phyloP scores from a whole-genome alignment of 169 alveolate species.

The Eimeria zaria region DNA sequence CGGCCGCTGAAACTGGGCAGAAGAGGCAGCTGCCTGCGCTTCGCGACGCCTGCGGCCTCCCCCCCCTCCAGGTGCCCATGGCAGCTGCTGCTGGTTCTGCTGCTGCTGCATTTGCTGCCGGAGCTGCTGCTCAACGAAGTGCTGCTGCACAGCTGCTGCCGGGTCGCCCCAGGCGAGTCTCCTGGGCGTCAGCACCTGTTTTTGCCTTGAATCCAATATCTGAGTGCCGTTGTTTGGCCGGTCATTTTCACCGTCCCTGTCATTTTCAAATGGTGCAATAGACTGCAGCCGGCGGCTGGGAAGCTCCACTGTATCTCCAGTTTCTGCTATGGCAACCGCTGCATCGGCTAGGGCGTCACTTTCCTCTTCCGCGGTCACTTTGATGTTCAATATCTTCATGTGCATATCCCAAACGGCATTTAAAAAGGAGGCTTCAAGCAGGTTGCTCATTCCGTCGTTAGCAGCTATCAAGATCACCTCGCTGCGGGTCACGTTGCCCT shows the following conservation, averaged over 20 bases:
- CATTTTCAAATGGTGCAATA: neutral
- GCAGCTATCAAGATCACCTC: conserved; percentile 78
- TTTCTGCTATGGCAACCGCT: conserved; percentile 44
- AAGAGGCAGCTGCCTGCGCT: conserved; percentile 14
- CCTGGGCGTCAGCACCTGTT: neutral
- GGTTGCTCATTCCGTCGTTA: conserved; percentile 60
- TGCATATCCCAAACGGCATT: conserved; percentile 83
- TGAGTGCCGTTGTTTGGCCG: neutral
- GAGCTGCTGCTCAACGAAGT: conserved; percentile 56
- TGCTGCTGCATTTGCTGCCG: conserved; percentile 52
- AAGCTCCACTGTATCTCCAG: conserved; percentile 41
- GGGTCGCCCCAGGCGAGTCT: conserved; percentile 68
- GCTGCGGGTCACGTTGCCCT: conserved; percentile 81
- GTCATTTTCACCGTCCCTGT: neutral
- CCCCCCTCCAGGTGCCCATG: neutral
- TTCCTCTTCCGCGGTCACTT: conserved; percentile 33
- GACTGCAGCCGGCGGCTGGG: conserved; percentile 43
- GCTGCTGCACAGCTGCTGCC: conserved; percentile 54
- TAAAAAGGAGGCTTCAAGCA: conserved; percentile 55
- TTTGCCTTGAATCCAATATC: neutral
- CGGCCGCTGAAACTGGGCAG: conserved; percentile 14
- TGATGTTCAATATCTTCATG: conserved; percentile 31
- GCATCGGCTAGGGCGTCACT: conserved; percentile 37
- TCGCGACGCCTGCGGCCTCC: conserved; percentile 41
- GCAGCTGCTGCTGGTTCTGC: neutral